Base-by-base conservation (phyloP, 1,284 basidiomycete genomes). In the Rhodotorula sp. region DNA sequence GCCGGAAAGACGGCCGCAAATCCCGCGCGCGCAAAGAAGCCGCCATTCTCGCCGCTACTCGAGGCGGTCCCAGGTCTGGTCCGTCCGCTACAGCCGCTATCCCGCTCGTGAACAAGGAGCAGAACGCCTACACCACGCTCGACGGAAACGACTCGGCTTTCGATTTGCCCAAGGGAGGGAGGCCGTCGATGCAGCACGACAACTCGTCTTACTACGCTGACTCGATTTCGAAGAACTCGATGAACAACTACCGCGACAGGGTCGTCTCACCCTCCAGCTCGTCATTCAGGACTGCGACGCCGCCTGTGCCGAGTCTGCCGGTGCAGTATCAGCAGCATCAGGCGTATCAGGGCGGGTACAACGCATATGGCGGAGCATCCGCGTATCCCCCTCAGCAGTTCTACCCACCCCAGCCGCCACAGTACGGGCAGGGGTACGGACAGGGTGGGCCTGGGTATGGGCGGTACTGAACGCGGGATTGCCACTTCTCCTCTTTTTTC, bases 241-340 rank as follows among this genome's bases (percentile, higher is more conserved):
- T 16, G 2, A 26, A 57, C 40, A 57, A 40, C 37, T 26, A 40
- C 28, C n/a, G 37, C 34, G 55, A 34, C 30, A 22, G 40, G 40
- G 15, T 44, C 16, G 40, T 44, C 16, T 44, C 40, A 13, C 40
- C 40, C 40, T 44, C 40, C 13, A 18, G 13, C 16, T 44, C 40
- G 40, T 44, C 44, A 57, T 56, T 22, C 64, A 51, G 37, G 18
- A 64, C 34, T 13, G 34, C 20, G 2, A 37, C 48, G 31, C 64
- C 64, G 40, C 57, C 64, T 2, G 65, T 67, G 5, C 69, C 69
- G 24, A 24, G 26, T 15, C n/a, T 67, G 28, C 69, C 65, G 50
- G 22, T 28, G 31, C 48, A 65, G 44, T 69, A 65, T 40, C 48
- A 64, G n/a, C 46, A 57, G n/a, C 40, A 46, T n/a, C 24, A 57